Evolutionary conservation across 2,329 filamentous ascomycete genomes (phyloP), one percentile per base, ranked within the genome.

Genomic region (Penicillium verrucosum): DNA sequence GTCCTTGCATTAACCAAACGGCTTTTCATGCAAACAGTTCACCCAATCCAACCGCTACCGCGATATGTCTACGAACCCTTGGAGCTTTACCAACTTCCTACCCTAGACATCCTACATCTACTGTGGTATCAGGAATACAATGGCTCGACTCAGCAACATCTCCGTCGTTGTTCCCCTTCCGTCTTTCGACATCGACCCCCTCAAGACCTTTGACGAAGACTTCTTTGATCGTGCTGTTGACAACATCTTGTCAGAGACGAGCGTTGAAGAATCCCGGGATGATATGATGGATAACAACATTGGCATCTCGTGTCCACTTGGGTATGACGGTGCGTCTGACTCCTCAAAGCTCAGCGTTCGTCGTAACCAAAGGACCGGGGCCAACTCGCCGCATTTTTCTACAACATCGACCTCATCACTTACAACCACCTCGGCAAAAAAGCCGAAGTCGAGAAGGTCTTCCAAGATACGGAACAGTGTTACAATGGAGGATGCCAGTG

Each of bases 201-300:
- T 68, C 51, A 55, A 64, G n/a, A 59, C 61, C 3, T 66, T 70
- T 23, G 56, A 59, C n/a, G 59, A 63, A 16, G 54, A 57, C 2
- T 40, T 59, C 32, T 56, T 56, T 45, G 55, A 60, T 4, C 58
- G 53, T n/a, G 63, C 61, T 0, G 45, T 69, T 25, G 60, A 71
- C 12, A 32, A 54, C 25, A 71, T 70, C 18, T 55, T 71, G 8
- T 61, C 62, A 1, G 66, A 70, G 43, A 53, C 60, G 14, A 65
- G 52, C 32, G 58, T 66, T 27, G 61, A 65, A 25, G 50, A 38
- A 4, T 43, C 43, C 14, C 54, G 29, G 2, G 41, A 52, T 3
- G 41, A 40, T 23, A 29, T 36, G 16, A 34, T 18, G 49, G 40
- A 51, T 5, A 8, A 10, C 4, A 12, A 11, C 18, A 25, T 14